Percentiles rank a stretch among this genome's conserved stretches.
Evolutionary conservation across 2,329 filamentous ascomycete species (phyloP).

Genomic region (Colletotrichum gloeosporioides): DNA sequence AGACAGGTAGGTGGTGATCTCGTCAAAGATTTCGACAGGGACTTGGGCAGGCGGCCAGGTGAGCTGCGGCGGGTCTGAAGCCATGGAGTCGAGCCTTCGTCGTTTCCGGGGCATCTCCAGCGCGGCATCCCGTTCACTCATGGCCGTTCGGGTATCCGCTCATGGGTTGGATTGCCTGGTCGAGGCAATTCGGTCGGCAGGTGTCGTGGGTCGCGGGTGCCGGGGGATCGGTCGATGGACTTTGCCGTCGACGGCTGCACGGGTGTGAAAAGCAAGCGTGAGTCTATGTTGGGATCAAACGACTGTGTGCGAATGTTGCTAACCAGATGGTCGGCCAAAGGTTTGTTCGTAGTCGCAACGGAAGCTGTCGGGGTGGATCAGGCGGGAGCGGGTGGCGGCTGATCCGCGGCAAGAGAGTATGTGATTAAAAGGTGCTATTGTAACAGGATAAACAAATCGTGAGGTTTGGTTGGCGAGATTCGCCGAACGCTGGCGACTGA

Average conservation of each 20-base stretch:
- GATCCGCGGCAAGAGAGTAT: background rate
- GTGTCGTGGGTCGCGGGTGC: background rate
- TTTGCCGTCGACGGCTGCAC: background rate
- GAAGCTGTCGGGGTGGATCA: background rate
- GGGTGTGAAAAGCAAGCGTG: background rate
- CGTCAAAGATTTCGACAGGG: constrained; percentile 67
- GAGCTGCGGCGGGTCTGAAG: background rate
- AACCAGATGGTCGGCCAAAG: background rate
- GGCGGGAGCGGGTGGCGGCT: background rate
- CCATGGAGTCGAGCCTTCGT: constrained; percentile 10
- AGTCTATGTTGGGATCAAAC: background rate
- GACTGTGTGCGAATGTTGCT: background rate
- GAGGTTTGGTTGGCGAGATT: background rate
- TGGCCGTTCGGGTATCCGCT: background rate
- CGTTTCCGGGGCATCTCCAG: constrained; percentile 10
- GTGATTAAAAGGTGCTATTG: background rate
- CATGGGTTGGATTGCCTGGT: background rate
- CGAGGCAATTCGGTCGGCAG: background rate
- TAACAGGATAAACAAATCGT: background rate
- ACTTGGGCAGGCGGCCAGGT: constrained; percentile 43
- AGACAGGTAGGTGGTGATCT: constrained; percentile 60
- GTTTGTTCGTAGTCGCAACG: background rate
- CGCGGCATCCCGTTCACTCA: background rate
- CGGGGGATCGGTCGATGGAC: background rate
- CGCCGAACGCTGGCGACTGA: background rate